These are phyloP conservation scores for Polyporus arcularius DNA, from an alignment of 768 basidiomycete genomes.

Conservation along the genomic window DNA sequence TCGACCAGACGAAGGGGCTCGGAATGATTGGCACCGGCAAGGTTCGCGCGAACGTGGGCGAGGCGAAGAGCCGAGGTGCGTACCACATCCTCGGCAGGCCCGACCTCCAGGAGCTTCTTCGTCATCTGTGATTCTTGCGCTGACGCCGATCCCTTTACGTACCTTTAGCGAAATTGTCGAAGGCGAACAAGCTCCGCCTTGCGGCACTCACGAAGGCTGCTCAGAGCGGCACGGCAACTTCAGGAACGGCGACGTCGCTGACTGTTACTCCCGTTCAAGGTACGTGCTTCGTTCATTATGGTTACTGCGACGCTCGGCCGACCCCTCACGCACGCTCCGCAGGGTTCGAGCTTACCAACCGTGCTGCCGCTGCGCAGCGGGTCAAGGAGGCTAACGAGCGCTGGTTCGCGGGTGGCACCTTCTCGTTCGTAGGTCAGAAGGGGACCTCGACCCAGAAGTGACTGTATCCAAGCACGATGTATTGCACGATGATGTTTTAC, in stretches of 20 bases:
- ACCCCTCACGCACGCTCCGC: conserved; percentile 20
- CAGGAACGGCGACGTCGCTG: conserved; percentile 89
- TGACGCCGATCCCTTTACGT: conserved; percentile 9
- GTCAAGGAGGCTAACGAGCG: conserved; percentile 96
- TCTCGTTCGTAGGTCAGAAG: conserved; percentile 73
- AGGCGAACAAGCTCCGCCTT: conserved; percentile 89
- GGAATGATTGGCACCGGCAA: conserved; percentile 98
- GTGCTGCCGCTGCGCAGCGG: conserved; percentile 77
- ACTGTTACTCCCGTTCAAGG: conserved; percentile 97
- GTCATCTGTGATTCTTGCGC: neutral
- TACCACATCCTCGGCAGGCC: conserved; percentile 3
- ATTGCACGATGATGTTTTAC: neutral
- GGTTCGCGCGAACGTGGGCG: conserved; percentile 84
- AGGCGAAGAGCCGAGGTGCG: conserved; percentile 89
- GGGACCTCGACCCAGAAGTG: conserved; percentile 30
- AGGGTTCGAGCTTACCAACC: conserved; percentile 96
- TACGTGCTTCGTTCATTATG: conserved; percentile 29
- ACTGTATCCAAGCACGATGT: neutral
- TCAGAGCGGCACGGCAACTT: conserved; percentile 52
- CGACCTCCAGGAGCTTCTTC: neutral
- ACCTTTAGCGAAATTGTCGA: conserved; percentile 86
- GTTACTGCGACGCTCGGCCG: neutral
- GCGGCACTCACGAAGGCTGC: conserved; percentile 80
- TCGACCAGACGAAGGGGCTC: conserved; percentile 96
- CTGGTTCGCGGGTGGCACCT: conserved; percentile 90